These are phyloP conservation scores for Phytophthora vignae DNA, from an alignment of 352 stramenopile genomes.

Conservation along the genomic window DNA sequence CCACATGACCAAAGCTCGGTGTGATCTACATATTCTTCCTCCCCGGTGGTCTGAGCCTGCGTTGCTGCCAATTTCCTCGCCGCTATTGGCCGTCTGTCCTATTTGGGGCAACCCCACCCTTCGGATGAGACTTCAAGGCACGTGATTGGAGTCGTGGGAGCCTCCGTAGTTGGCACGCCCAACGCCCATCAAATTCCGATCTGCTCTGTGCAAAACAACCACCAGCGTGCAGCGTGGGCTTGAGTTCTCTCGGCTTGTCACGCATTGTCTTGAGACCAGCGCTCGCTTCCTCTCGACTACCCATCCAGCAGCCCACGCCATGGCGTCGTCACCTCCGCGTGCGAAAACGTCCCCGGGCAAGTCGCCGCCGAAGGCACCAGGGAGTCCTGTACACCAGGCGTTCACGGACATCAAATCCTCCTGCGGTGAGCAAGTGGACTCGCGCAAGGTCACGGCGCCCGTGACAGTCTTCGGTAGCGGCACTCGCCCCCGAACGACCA, in stretches of 20 bases:
- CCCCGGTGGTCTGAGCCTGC: constrained; percentile 16
- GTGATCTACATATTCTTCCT: neutral
- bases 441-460: constrained; percentile 72
- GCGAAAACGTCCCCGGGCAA: constrained; percentile 47
- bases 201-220: constrained; percentile 14
- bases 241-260: neutral
- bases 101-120: constrained; percentile 22
- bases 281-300: neutral
- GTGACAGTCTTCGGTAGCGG: constrained; percentile 72
- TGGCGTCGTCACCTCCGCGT: constrained; percentile 47
- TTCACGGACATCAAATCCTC: constrained; percentile 80
- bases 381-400: constrained; percentile 34
- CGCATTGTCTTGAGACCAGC: neutral
- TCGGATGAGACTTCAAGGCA: constrained; percentile 18
- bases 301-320: neutral
- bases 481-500: constrained; percentile 57
- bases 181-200: constrained; percentile 23
- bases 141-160: neutral
- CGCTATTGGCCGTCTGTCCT: constrained; percentile 17
- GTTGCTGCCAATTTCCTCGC: constrained; percentile 4
- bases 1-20: neutral
- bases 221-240: constrained; percentile 3
- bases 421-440: constrained; percentile 77
- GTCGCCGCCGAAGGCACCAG: constrained; percentile 29
- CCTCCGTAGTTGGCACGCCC: constrained; percentile 12